Evolutionary conservation across 2,329 filamentous ascomycete species (phyloP).

Genomic region (Trichoderma sp.): DNA sequence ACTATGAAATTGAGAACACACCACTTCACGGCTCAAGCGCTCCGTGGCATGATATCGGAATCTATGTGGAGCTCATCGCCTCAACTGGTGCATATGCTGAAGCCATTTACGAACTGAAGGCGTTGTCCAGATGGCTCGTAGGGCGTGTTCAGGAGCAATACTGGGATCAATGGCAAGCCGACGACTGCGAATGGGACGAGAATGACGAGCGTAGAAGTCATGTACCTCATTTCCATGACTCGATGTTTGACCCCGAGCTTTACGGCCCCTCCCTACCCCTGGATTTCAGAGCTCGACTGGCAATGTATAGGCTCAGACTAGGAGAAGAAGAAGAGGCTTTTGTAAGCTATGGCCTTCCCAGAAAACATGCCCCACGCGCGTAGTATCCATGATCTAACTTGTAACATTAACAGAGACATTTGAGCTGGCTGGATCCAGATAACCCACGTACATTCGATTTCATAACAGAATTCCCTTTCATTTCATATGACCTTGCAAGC

Average conservation of each 20-base stretch:
- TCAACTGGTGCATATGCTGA: conserved; percentile 60
- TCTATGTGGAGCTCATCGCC: conserved; percentile 78
- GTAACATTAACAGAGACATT: conserved; percentile 51
- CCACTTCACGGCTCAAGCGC: conserved; percentile 38
- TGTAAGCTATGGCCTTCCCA: conserved; percentile 46
- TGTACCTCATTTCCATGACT: conserved; percentile 59
- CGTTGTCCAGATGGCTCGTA: conserved; percentile 76
- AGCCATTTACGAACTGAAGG: conserved; percentile 68
- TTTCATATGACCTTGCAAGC: conserved; percentile 67
- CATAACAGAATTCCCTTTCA: conserved; percentile 68
- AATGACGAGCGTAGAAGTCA: conserved; percentile 64
- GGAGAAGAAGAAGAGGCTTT: conserved; percentile 69
- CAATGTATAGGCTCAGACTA: conserved; percentile 74
- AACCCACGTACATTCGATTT: conserved; percentile 44
- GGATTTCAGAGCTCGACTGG: conserved; percentile 80
- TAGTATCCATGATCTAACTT: background rate
- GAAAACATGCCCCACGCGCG: background rate
- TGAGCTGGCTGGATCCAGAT: conserved; percentile 67
- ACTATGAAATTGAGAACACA: conserved; percentile 37
- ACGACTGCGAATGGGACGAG: conserved; percentile 88
- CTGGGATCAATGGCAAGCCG: conserved; percentile 70
- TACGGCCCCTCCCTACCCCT: conserved; percentile 76
- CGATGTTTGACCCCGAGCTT: conserved; percentile 48
- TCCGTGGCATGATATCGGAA: conserved; percentile 79
- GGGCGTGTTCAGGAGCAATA: conserved; percentile 69